Conservation (phyloP, 2,329 filamentous ascomycete species). For the Arthroderma sp. region DNA sequence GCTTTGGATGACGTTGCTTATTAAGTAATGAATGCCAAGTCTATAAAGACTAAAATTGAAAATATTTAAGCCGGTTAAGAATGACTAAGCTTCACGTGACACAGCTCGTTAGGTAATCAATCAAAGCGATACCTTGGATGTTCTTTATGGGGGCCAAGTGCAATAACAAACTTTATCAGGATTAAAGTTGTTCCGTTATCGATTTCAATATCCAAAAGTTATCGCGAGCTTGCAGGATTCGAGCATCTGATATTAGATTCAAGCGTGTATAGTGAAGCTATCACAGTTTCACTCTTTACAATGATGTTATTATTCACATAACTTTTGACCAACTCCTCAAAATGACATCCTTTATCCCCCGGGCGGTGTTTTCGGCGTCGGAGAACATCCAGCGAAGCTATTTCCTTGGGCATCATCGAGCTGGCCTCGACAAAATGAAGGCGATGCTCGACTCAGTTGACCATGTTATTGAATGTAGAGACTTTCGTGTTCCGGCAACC, state of each 20-base stretch:
- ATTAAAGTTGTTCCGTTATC: neutral
- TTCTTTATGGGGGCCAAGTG: no score
- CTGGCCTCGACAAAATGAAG: constrained; percentile 72
- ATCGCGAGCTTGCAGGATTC: neutral
- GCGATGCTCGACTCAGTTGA: constrained; percentile 66
- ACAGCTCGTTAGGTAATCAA: no score
- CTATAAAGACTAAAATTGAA: no score
- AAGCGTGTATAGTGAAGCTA: neutral
- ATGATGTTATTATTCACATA: neutral
- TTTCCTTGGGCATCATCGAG: constrained; percentile 83
- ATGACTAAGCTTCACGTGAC: no score
- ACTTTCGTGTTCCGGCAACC: constrained; percentile 79
- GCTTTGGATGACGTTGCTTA: no score
- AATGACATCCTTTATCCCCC: constrained; percentile 53
- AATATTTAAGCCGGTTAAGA: no score
- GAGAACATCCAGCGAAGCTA: constrained; percentile 74
- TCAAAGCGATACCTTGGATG: no score
- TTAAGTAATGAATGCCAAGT: no score
- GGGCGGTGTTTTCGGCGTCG: constrained; percentile 59
- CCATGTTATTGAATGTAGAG: constrained; percentile 86
- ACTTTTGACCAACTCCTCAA: neutral
- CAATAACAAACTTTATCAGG: neutral
- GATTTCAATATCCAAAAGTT: neutral
- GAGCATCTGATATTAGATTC: neutral
- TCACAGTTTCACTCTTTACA: neutral